Evolutionary conservation across 169 alveolate genomes (phyloP).

Genomic region (Plasmodium berghei): DNA sequence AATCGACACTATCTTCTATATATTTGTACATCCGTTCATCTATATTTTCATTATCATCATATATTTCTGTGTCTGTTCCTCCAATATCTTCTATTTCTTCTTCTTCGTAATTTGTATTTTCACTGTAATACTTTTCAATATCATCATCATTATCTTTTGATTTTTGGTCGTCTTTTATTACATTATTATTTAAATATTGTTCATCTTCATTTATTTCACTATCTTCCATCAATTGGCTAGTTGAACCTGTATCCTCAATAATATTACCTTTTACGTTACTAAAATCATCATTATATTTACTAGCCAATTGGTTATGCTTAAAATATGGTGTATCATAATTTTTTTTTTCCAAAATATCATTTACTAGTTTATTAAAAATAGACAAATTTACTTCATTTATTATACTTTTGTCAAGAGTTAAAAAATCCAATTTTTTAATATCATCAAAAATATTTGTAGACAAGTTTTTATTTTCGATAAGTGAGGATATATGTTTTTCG

Average conservation of each 20-base stretch:
- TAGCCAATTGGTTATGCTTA: neutral
- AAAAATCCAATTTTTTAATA: conserved; percentile 15
- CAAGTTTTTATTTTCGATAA: conserved; percentile 9
- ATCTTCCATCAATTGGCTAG: neutral
- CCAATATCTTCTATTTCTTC: neutral
- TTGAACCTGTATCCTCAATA: neutral
- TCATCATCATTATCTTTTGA: neutral
- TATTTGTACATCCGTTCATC: neutral
- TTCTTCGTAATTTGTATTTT: neutral
- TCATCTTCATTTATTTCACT: conserved; percentile 9
- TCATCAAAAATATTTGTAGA: conserved; percentile 47
- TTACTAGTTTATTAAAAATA: conserved; percentile 23
- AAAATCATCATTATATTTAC: neutral
- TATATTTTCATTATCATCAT: neutral
- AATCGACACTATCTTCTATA: neutral
- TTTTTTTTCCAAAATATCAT: conserved; percentile 12
- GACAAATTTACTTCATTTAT: conserved; percentile 19
- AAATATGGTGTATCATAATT: conserved; percentile 19
- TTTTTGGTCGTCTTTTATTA: neutral
- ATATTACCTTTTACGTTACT: neutral
- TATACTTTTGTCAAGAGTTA: conserved; percentile 14
- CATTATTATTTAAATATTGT: neutral
- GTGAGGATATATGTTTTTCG: conserved; percentile 9
- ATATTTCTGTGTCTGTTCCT: neutral
- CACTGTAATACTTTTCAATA: neutral